Conservation (phyloP, 768 basidiomycete species). For the Zangia roseola region DNA sequence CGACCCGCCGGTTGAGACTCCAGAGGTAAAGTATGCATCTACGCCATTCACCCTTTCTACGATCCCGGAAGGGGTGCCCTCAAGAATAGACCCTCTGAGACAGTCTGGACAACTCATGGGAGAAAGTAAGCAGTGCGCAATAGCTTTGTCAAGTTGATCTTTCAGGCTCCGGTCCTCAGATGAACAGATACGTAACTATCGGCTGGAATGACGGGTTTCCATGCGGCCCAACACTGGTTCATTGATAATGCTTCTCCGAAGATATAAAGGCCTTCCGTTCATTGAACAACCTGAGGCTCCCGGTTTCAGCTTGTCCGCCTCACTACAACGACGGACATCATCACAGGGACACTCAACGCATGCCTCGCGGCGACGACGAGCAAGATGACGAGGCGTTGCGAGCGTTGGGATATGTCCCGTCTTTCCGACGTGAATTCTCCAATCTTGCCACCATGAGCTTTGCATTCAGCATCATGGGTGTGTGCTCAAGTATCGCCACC, state of each 20-base stretch:
- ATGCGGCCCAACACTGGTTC: too few relatives aligned
- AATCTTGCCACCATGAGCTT: conserved; percentile 37
- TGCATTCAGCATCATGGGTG: conserved; percentile 35
- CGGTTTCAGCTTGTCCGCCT: not conserved
- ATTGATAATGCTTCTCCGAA: too few relatives aligned
- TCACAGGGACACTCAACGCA: not conserved
- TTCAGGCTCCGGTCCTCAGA: too few relatives aligned
- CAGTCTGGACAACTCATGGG: too few relatives aligned
- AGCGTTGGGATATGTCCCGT: conserved; percentile 31
- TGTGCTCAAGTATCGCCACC: conserved; percentile 38
- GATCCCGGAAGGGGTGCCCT: conserved; percentile 45
- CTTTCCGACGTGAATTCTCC: conserved; percentile 45
- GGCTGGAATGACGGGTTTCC: too few relatives aligned
- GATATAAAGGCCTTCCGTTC: too few relatives aligned
- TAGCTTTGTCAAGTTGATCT: too few relatives aligned
- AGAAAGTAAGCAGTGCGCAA: too few relatives aligned
- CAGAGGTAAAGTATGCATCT: conserved; percentile 42
- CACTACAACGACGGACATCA: not conserved
- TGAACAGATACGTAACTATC: too few relatives aligned
- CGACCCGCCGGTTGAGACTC: conserved; percentile 1
- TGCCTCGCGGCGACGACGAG: not conserved
- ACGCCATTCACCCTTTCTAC: conserved; percentile 33
- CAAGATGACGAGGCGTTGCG: conserved; percentile 24
- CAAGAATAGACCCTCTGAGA: conserved; percentile 40
- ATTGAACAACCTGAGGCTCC: too few relatives aligned